Evolutionary conservation across 768 basidiomycete genomes (phyloP).

Genomic region (Serpula lacrymans): DNA sequence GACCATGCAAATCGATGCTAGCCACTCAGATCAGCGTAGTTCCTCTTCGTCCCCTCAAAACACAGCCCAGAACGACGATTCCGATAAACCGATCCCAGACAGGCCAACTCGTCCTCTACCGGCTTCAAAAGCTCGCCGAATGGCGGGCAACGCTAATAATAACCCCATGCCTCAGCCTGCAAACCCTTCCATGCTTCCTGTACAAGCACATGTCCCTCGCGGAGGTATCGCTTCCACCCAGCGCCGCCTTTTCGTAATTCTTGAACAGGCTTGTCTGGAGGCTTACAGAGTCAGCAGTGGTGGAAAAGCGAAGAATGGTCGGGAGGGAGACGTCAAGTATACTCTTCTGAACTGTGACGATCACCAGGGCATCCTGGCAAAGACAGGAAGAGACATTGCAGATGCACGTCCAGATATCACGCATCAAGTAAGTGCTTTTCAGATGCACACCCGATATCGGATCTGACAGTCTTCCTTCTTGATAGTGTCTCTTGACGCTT

Average conservation of each 20-base stretch:
- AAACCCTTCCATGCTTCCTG: conserved; percentile 80
- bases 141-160: conserved; percentile 36
- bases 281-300: conserved; percentile 81
- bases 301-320: conserved; percentile 46
- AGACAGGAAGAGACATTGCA: conserved; percentile 96
- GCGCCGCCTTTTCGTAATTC: conserved; percentile 81
- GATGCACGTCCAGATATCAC: conserved; percentile 99
- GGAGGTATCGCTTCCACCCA: conserved; percentile 49
- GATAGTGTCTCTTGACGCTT: conserved; percentile 89
- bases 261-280: conserved; percentile 95
- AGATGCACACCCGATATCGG: conserved; percentile 2
- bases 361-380: conserved; percentile 97
- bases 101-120: conserved; percentile 68
- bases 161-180: conserved; percentile 47
- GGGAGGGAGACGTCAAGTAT: conserved; percentile 85
- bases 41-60: conserved; percentile 8
- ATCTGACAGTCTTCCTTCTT: conserved; percentile 2
- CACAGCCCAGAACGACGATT: conserved; percentile 15
- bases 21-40: not conserved
- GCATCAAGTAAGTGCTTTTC: conserved; percentile 69
- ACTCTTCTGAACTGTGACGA: conserved; percentile 97
- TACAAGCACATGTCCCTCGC: conserved; percentile 72
- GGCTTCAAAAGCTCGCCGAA: conserved; percentile 51
- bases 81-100: conserved; percentile 29
- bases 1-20: conserved; percentile 28